A percentile compares a stretch with the other conserved stretches of the same genome.
Conservation (phyloP, 2,329 filamentous ascomycete species). For the Stylonectria norvegica region DNA sequence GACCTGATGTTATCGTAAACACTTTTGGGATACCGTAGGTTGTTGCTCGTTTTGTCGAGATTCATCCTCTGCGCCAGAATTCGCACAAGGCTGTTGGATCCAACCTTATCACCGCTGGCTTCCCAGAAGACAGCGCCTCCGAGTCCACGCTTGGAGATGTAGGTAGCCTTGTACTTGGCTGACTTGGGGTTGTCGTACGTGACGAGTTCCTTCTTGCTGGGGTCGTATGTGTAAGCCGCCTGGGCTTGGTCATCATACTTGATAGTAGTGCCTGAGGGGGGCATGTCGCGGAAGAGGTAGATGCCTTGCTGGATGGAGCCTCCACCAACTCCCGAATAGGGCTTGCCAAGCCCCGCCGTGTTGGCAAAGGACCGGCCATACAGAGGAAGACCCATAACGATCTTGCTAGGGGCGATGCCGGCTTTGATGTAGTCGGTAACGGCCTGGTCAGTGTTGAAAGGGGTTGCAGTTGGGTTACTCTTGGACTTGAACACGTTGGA, state of each 20-base stretch:
- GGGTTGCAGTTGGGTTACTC: conserved; percentile 55
- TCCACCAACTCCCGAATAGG: conserved; percentile 60
- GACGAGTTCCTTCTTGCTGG: conserved; percentile 56
- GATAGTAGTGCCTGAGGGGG: conserved; percentile 55
- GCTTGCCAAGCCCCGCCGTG: conserved; percentile 63
- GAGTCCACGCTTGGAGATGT: conserved; percentile 56
- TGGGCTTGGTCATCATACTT: conserved; percentile 53
- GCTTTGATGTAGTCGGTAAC: conserved; percentile 49
- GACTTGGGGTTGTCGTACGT: conserved; percentile 64
- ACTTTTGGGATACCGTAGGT: conserved; percentile 54
- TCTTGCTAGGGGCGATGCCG: conserved; percentile 60
- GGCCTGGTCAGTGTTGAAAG: conserved; percentile 65
- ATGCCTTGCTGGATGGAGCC: conserved; percentile 59
- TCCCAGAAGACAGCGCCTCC: conserved; percentile 87
- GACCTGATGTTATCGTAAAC: conserved; percentile 56
- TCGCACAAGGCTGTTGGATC: conserved; percentile 55
- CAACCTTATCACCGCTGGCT: conserved; percentile 61
- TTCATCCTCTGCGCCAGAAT: conserved; percentile 44
- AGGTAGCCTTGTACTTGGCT: conserved; percentile 59
- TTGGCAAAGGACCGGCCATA: conserved; percentile 73
- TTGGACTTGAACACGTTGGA: conserved; percentile 62
- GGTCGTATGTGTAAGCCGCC: conserved; percentile 71
- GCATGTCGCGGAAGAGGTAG: conserved; percentile 72
- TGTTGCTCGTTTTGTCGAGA: conserved; percentile 50
- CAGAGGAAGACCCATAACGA: conserved; percentile 72